Percentiles rank a stretch among this genome's conserved stretches.
Evolutionary conservation across 2,329 filamentous ascomycete species (phyloP).

Genomic region (Colletotrichum gloeosporioides): DNA sequence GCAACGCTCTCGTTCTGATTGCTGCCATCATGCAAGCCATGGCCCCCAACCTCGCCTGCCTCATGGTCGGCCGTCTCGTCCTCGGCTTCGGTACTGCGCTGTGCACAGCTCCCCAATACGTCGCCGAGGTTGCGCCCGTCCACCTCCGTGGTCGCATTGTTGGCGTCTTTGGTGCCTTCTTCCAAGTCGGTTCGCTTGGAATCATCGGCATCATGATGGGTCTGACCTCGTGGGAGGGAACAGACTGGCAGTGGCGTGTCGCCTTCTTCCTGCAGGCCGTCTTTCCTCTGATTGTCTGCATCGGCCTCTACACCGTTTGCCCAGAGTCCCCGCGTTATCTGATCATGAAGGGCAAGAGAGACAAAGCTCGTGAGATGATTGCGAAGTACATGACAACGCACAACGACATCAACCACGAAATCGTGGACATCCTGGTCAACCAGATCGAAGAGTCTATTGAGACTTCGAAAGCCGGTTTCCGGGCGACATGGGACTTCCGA

Average conservation of each 20-base stretch:
- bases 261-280: constrained; percentile 49
- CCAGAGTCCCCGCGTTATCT: constrained; percentile 49
- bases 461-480: constrained; percentile 38
- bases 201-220: constrained; percentile 49
- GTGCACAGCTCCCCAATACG: constrained; percentile 32
- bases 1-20: constrained; percentile 49
- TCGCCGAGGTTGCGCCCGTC: constrained; percentile 31
- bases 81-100: constrained; percentile 54
- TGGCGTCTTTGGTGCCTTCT: constrained; percentile 52
- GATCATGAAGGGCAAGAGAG: constrained; percentile 38
- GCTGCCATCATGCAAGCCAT: constrained; percentile 46
- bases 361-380: constrained; percentile 38
- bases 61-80: constrained; percentile 58
- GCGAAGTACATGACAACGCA: constrained; percentile 44
- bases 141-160: constrained; percentile 47
- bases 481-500: constrained; percentile 48
- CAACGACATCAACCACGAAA: constrained; percentile 41
- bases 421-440: constrained; percentile 43
- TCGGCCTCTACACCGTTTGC: constrained; percentile 36
- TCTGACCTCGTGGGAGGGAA: constrained; percentile 37
- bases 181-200: constrained; percentile 46
- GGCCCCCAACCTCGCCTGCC: constrained; percentile 40
- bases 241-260: constrained; percentile 40
- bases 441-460: constrained; percentile 52
- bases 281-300: constrained; percentile 39